These are phyloP conservation scores for Trichoderma sp. DNA, from an alignment of 2,329 filamentous ascomycete genomes.

Conservation along the genomic window DNA sequence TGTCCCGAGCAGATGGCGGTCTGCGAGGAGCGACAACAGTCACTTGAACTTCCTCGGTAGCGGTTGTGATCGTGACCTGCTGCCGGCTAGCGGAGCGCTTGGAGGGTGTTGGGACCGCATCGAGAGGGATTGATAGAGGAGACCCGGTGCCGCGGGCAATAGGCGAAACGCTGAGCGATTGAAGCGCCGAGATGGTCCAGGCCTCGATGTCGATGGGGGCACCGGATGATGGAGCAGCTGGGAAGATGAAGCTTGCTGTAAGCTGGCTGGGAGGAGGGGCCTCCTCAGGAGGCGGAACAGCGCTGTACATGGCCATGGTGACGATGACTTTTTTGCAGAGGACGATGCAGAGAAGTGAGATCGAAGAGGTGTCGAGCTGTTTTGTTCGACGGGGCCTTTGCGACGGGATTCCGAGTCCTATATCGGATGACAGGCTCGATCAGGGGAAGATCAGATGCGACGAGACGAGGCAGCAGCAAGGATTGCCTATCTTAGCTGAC, in stretches of 20 bases:
- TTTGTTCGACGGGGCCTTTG: not conserved
- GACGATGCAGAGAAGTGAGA: not conserved
- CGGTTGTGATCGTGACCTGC: not conserved
- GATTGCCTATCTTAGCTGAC: not conserved
- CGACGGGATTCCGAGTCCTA: not conserved
- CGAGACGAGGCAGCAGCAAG: not conserved
- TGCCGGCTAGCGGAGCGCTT: constrained; percentile 17
- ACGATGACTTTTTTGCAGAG: not conserved
- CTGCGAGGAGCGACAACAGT: constrained; percentile 36
- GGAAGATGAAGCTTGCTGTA: constrained; percentile 17
- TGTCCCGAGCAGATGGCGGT: constrained; percentile 55
- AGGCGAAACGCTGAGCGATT: constrained; percentile 57
- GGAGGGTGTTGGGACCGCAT: constrained; percentile 47
- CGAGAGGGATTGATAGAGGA: constrained; percentile 74
- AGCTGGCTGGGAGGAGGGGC: constrained; percentile 30
- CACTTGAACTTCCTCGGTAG: not conserved
- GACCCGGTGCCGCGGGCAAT: constrained; percentile 61
- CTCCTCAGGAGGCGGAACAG: constrained; percentile 52
- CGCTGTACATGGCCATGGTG: constrained; percentile 54
- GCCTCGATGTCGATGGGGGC: constrained; percentile 60
- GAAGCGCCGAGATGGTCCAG: constrained; percentile 63
- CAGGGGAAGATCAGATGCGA: not conserved
- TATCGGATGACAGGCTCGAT: not conserved
- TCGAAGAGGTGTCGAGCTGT: not conserved
- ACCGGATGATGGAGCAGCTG: constrained; percentile 28